These are phyloP conservation scores for Elsinoe fawcettii DNA, from an alignment of 2,329 filamentous ascomycete species.

Conservation along the genomic window DNA sequence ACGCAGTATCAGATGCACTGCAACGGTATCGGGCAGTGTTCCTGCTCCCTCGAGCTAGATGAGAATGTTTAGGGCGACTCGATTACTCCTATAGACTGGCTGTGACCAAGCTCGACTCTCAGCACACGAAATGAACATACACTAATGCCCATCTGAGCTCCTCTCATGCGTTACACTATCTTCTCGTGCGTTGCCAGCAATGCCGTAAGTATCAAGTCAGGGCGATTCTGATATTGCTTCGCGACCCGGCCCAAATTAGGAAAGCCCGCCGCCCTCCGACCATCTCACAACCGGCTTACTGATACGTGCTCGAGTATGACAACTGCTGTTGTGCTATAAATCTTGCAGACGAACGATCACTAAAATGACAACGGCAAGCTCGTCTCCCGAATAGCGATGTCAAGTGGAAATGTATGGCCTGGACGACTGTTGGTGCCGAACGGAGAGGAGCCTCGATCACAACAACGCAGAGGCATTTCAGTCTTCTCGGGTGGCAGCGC, in stretches of 20 bases:
- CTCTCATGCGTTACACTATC: neutral
- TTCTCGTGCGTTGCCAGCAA: too few species aligned
- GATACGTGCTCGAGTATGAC: neutral
- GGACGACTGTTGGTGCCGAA: slow-evolving; percentile 5
- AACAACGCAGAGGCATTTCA: slow-evolving; percentile 52
- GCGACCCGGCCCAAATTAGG: neutral
- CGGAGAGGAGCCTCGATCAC: slow-evolving; percentile 2
- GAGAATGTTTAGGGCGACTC: neutral
- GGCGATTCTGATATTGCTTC: neutral
- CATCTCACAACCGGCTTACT: neutral
- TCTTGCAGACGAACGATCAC: too few species aligned
- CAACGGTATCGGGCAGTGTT: neutral
- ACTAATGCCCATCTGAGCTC: neutral
- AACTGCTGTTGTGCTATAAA: neutral
- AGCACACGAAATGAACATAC: slow-evolving; percentile 4
- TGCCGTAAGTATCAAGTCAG: too few species aligned
- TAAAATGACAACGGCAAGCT: neutral
- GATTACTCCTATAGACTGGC: neutral
- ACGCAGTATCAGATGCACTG: neutral
- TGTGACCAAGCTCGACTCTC: neutral
- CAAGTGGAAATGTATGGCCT: neutral
- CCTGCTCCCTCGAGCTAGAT: too few species aligned
- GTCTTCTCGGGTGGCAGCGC: slow-evolving; percentile 90
- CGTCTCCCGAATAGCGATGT: neutral
- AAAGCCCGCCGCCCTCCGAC: neutral